Conservation (phyloP, 768 basidiomycete species). For the Hemileccinum rubropunctum region DNA sequence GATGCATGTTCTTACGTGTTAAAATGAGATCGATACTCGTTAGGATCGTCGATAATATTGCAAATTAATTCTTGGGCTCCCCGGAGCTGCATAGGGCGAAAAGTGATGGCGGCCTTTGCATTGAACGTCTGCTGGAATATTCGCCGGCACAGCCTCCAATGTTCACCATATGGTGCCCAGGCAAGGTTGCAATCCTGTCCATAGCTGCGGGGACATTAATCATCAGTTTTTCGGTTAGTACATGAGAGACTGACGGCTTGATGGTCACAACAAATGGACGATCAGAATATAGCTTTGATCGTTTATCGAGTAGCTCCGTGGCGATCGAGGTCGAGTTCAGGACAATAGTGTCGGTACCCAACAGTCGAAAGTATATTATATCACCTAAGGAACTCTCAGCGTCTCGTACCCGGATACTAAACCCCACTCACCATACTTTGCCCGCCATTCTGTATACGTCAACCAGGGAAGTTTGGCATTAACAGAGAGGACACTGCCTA, state of each 20-base stretch:
- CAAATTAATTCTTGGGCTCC: background rate
- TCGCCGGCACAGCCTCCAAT: slow-evolving; percentile 4
- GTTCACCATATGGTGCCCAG: slow-evolving; percentile 3
- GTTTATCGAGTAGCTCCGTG: slow-evolving; percentile 43
- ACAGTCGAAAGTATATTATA: slow-evolving; percentile 45
- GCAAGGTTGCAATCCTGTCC: slow-evolving; percentile 4
- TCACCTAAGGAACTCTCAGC: slow-evolving; percentile 28
- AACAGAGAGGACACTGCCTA: background rate
- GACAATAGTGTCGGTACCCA: slow-evolving; percentile 42
- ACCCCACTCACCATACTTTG: slow-evolving; percentile 3
- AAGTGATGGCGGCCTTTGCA: background rate
- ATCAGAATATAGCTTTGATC: slow-evolving; percentile 46
- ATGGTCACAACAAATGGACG: slow-evolving; percentile 34
- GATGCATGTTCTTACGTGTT: background rate
- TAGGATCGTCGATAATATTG: slow-evolving; percentile 1
- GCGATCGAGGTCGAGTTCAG: slow-evolving; percentile 42
- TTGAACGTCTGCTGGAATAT: slow-evolving; percentile 5
- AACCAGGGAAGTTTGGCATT: background rate
- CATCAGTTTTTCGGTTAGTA: too few species aligned
- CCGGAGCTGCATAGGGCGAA: slow-evolving; percentile 4
- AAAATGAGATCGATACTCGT: background rate
- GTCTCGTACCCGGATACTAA: background rate
- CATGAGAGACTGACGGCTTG: slow-evolving; percentile 1
- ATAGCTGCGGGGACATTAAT: background rate
- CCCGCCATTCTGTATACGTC: slow-evolving; percentile 7